Conservation (phyloP, 306 rosid genomes). For the Prunus salicina region DNA sequence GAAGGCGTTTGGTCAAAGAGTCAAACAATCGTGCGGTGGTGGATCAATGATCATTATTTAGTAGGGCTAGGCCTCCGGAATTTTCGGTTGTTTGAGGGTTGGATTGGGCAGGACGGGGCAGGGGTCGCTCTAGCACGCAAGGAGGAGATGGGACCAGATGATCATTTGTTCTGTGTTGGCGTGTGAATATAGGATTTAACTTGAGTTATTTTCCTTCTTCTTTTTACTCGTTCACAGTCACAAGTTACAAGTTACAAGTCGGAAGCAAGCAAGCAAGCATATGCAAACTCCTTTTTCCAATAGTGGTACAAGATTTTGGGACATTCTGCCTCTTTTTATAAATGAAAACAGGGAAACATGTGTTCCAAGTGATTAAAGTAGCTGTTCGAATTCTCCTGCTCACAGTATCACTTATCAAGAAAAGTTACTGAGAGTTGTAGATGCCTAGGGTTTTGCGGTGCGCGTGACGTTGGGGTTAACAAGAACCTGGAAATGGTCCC, state of each 20-base stretch:
- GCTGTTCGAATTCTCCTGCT: no score
- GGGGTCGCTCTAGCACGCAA: background rate
- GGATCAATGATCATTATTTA: background rate
- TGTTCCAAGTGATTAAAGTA: no score
- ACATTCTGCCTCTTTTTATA: background rate
- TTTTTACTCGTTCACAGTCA: no score
- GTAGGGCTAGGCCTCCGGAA: background rate
- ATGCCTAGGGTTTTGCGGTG: background rate
- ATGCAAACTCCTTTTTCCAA: background rate
- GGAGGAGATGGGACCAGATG: background rate
- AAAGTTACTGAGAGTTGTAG: no score
- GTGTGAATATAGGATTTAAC: no score
- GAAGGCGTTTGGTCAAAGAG: constrained; percentile 1
- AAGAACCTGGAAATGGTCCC: background rate
- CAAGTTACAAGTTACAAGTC: background rate
- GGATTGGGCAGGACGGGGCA: background rate
- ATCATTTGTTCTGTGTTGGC: background rate
- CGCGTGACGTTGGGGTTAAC: background rate
- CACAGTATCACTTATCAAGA: no score
- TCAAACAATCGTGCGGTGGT: background rate
- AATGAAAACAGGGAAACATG: no score
- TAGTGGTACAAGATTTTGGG: background rate
- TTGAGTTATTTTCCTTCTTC: background rate
- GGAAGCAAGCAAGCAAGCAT: background rate
- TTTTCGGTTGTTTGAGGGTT: background rate